Conservation (phyloP, 225 moss, liverwort and hornwort genomes). For the Lunularia cruciata region DNA sequence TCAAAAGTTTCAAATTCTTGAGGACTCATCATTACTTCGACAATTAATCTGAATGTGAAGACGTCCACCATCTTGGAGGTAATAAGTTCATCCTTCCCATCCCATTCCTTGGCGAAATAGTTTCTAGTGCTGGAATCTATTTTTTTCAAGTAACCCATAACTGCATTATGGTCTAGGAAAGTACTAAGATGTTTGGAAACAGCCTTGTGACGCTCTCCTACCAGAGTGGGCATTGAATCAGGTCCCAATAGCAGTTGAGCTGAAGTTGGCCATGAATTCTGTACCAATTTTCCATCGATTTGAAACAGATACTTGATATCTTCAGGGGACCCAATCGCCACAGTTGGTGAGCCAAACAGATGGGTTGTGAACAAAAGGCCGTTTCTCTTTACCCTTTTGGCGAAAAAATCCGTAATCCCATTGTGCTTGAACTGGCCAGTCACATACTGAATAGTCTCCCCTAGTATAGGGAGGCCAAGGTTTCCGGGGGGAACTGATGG, state of each 20-base stretch:
- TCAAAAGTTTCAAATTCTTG: too few species aligned
- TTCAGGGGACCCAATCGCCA: neutral
- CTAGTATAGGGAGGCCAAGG: conserved; percentile 39
- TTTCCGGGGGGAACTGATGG: conserved; percentile 40
- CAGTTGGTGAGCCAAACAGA: neutral
- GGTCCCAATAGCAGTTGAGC: neutral
- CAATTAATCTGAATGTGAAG: too few species aligned
- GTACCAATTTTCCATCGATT: conserved; percentile 49
- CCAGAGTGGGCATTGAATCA: neutral
- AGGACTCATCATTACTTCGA: too few species aligned
- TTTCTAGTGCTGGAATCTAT: neutral
- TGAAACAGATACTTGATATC: neutral
- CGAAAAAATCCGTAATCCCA: neutral
- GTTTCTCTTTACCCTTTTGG: conserved; percentile 24
- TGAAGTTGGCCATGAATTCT: conserved; percentile 26
- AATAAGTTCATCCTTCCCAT: too few species aligned
- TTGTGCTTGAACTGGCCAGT: neutral
- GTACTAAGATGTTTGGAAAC: neutral
- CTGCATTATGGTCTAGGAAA: neutral
- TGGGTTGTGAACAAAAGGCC: conserved; percentile 12
- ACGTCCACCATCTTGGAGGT: too few species aligned
- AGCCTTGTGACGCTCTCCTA: neutral
- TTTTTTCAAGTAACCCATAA: neutral
- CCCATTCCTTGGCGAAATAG: too few species aligned
- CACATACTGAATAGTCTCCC: conserved; percentile 26